Evolutionary conservation across 2,329 filamentous ascomycete species (phyloP), one percentile per base, ranked within the genome.

Genomic region (Alternaria burnsii): DNA sequence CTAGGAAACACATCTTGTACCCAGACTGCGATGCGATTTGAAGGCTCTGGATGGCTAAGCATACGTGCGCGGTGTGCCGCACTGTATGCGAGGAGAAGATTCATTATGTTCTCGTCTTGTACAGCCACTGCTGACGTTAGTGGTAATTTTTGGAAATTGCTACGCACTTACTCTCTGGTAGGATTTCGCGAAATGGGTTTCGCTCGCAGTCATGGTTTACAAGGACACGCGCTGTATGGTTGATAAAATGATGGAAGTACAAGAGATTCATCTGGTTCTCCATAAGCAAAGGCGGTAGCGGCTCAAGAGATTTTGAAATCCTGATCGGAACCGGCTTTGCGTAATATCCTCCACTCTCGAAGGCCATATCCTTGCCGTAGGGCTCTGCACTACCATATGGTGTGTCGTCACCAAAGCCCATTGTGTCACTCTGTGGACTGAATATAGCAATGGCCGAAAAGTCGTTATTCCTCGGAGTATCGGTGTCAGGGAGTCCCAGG

Each of bases 191-290:
- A 68, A 90, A 88, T 1, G 85, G 83, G 72, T 88, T 88, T 56
- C 86, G 80, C 55, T 83, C 81, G 71, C 87, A 89, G 69, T 89
- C 86, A 70, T 89, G 87, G 1, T 87, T 85, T 3, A 87, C 84
- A 56, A 88, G 75, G 67, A 88, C 88, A 61, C 87, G 86, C 8
- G 91, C 91, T 3, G 92, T 95, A 76, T 95, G 90, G 69, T 94
- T 92, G 60, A 95, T 82, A 72, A 95, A 89, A 69, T 89, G 87
- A 72, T 90, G 87, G 66, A 90, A 90, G 70, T 90, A 90, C 67
- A 95, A 83, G 62, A 95, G 78, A 71, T 95, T 94, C 87, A 94
- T 94, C 1, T 88, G 90, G 68, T 92, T 94, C 38, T 90, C 86
- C 43, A 86, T 78, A 30, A 93, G 80, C 10, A 85, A 79, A 4